Evolutionary conservation across 2,329 filamentous ascomycete species (phyloP), one percentile per base, ranked within the genome.

Genomic region (Diaporthe capsici): DNA sequence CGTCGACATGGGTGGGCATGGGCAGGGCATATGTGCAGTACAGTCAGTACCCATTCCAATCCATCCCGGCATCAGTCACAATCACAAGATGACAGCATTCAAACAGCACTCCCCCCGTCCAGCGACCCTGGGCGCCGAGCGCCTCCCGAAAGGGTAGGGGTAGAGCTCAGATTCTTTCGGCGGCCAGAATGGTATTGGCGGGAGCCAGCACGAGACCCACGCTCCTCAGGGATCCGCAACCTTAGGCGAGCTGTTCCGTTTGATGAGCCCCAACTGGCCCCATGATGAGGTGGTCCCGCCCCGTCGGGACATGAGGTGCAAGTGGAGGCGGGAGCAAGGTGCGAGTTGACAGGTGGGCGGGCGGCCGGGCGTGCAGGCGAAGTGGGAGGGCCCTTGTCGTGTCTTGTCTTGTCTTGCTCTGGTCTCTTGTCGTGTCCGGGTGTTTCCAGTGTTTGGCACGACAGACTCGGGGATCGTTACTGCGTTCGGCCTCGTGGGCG

Each of bases 191-290:
- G 39, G 73, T 72, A 67, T 72, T 72, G 51, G 44, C 57, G 57
- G 49, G 53, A 65, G 55, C 34, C 37, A 44, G 63, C 47, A 28
- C 37, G 15, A 58, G 57, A 42, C 73, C 73, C 68, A 67, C 73
- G 73, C 44, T 31, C 31, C 49, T 53, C 28, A 63, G 68, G 68
- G 68, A 49, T 57, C 68, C 55, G 42, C 70, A 39, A 34, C 25
- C 47, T 60, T 72, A 75, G 73, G 73, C 73, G 73, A 75, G 73
- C 39, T 72, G 68, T 72, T 75, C 73, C 73, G 73, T 75, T 75
- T 65, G 71, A 73, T 73, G 71, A 73, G 71, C 57, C 49, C 51
- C 51, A 55, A 28, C 51, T 28, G 51, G 51, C 25, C 51, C 71
- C 71, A 65, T 72, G 63, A n/a, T 37, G 63, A 68, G 63, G 63